These are phyloP conservation scores for Trametes polyzona DNA, from an alignment of 1,284 basidiomycete species.

Conservation along the genomic window DNA sequence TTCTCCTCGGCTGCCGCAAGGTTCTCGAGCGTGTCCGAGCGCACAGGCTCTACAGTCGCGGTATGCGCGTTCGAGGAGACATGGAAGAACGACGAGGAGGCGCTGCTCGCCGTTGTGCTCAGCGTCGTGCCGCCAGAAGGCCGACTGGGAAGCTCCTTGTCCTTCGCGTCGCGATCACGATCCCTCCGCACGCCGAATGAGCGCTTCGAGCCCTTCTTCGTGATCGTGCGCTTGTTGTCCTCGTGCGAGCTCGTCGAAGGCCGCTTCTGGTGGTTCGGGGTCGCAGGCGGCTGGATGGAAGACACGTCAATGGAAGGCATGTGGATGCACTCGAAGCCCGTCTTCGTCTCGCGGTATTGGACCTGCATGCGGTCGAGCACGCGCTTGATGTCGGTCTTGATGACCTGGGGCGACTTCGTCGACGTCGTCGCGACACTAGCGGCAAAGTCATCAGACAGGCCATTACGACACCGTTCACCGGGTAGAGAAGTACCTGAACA, in stretches of 20 bases:
- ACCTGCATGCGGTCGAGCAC: conserved; percentile 95
- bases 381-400: conserved; percentile 84
- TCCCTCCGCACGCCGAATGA: conserved; percentile 62
- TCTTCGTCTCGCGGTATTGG: conserved; percentile 88
- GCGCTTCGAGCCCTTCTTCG: conserved; percentile 76
- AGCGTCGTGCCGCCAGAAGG: conserved; percentile 59
- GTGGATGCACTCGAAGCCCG: conserved; percentile 96
- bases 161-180: conserved; percentile 41
- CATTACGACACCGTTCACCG: background rate
- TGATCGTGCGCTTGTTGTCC: conserved; percentile 56
- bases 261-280: conserved; percentile 51
- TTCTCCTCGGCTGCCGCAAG: conserved; percentile 41
- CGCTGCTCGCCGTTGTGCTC: conserved; percentile 67
- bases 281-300: conserved; percentile 53
- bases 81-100: conserved; percentile 82
- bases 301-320: conserved; percentile 90
- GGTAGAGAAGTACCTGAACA: conserved; percentile 71
- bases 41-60: conserved; percentile 42
- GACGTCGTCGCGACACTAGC: conserved; percentile 91
- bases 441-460: conserved; percentile 1
- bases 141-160: conserved; percentile 50
- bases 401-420: conserved; percentile 81
- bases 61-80: conserved; percentile 61
- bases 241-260: conserved; percentile 54
- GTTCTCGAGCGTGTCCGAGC: conserved; percentile 35